Percentiles rank a stretch among this genome's conserved stretches.
phyloP scores from a whole-genome alignment of 2,329 filamentous ascomycete genomes.

The Calonectria pseudoreteaudii region DNA sequence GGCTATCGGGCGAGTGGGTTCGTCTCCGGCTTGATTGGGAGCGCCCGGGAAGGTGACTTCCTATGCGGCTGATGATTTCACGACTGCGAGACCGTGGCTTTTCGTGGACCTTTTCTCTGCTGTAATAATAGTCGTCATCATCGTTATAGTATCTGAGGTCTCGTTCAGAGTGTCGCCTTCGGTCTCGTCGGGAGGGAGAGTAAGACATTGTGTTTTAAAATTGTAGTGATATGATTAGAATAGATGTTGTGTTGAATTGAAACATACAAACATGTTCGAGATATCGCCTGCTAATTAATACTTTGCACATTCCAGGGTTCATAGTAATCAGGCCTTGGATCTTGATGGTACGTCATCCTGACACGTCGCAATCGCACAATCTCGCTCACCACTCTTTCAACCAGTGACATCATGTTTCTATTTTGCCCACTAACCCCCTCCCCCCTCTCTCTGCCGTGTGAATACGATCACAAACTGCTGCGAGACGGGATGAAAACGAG shows the following conservation, averaged over 20 bases:
- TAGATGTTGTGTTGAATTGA: no score
- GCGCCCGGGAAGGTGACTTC: neutral
- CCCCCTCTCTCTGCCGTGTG: neutral
- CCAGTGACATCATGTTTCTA: slow-evolving; percentile 1
- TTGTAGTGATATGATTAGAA: neutral
- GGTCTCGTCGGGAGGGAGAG: neutral
- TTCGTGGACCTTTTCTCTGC: neutral
- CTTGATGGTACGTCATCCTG: neutral
- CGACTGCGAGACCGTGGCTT: neutral
- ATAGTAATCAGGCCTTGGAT: neutral
- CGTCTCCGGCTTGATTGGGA: neutral
- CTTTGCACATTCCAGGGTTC: neutral
- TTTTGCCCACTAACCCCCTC: neutral
- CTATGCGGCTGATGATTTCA: neutral
- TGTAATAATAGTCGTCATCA: neutral
- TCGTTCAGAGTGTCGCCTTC: neutral
- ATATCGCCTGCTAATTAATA: neutral
- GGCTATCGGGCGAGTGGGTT: neutral
- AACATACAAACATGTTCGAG: neutral
- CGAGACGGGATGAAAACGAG: neutral
- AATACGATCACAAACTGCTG: no score
- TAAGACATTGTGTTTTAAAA: neutral
- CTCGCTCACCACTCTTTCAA: neutral
- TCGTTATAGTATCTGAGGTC: neutral
- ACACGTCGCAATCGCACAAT: neutral